These are phyloP conservation scores for Wickerhamiella musiphila DNA, from an alignment of 805 yeast genomes.

Conservation along the genomic window DNA sequence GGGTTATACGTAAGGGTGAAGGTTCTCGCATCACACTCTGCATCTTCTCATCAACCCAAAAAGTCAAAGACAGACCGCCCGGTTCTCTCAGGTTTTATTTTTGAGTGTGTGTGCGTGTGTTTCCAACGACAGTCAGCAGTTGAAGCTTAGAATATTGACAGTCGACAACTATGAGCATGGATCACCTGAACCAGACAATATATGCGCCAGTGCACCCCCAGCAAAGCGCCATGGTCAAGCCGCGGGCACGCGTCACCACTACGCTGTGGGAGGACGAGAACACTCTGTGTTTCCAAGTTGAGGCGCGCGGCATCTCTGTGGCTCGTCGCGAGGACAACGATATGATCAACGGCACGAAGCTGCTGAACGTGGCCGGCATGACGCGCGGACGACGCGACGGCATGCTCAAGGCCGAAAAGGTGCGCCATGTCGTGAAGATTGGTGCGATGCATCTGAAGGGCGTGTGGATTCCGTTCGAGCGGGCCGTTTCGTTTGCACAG, in stretches of 20 bases:
- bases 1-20: too few species aligned
- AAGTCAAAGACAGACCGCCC: too few species aligned
- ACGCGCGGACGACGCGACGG: conserved; percentile 81
- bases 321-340: conserved; percentile 77
- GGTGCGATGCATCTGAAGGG: conserved; percentile 83
- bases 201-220: too few species aligned
- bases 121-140: too few species aligned
- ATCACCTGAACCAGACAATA: too few species aligned
- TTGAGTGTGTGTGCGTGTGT: too few species aligned
- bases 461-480: conserved; percentile 78
- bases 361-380: conserved; percentile 71
- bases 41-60: too few species aligned
- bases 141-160: too few species aligned
- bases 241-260: conserved; percentile 45
- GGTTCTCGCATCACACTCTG: too few species aligned
- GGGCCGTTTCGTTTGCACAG: conserved; percentile 68
- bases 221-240: conserved; percentile 1
- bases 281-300: conserved; percentile 72
- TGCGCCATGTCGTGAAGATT: conserved; percentile 65
- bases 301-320: conserved; percentile 61
- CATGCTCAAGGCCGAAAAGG: conserved; percentile 61
- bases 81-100: too few species aligned
- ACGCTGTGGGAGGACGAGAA: conserved; percentile 83
- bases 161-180: too few species aligned
- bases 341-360: conserved; percentile 75